Evolutionary conservation across 768 basidiomycete species (phyloP).

Genomic region (Calocybe cyanea): DNA sequence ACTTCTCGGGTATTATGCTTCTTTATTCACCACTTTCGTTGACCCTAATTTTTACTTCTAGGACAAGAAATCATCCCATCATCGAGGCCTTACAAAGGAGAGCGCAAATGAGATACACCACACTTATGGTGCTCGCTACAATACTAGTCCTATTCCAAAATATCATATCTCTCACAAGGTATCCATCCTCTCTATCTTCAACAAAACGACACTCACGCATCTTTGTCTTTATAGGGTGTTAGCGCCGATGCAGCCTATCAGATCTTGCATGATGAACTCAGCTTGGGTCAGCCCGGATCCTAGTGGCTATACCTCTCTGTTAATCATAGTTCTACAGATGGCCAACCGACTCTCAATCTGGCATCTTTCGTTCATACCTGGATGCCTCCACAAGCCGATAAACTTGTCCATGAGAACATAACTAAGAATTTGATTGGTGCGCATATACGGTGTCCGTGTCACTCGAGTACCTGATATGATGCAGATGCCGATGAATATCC

Average conservation of each 20-base stretch:
- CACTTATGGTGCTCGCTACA: conserved; percentile 61
- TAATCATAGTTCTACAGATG: conserved; percentile 34
- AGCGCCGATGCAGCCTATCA: conserved; percentile 52
- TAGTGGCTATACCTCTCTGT: background rate
- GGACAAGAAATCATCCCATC: conserved; percentile 43
- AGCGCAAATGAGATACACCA: conserved; percentile 31
- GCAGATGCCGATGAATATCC: conserved; percentile 60
- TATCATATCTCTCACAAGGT: conserved; percentile 59
- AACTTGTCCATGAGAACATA: conserved; percentile 59
- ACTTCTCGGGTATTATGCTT: conserved; percentile 46
- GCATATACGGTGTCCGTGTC: background rate
- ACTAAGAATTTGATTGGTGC: conserved; percentile 60
- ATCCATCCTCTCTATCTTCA: background rate
- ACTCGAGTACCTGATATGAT: conserved; percentile 9
- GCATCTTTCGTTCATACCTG: conserved; percentile 63
- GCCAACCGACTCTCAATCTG: conserved; percentile 58
- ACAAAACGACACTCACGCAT: background rate
- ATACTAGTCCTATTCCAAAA: conserved; percentile 67
- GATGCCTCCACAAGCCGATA: conserved; percentile 52
- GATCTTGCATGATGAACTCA: conserved; percentile 58
- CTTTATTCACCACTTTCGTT: conserved; percentile 1
- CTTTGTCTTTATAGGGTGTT: conserved; percentile 41
- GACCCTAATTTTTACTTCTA: conserved; percentile 17
- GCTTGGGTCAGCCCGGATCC: conserved; percentile 44
- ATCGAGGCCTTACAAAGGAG: conserved; percentile 30